Conservation (phyloP, 2,329 filamentous ascomycete genomes). For the Lachnellula hyalina region DNA sequence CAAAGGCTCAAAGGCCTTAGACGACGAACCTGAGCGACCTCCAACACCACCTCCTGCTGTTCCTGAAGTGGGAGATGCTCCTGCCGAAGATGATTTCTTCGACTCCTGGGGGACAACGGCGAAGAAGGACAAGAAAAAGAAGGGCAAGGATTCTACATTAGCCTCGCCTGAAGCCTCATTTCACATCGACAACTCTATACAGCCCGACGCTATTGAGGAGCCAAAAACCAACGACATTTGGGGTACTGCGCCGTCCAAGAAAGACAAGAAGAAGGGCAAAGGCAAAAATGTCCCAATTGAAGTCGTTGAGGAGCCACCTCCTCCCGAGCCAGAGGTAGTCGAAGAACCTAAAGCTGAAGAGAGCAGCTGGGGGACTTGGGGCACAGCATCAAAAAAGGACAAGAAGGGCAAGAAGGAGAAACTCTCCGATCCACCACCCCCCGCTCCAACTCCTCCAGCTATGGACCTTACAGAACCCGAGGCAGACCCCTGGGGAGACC, state of each 20-base stretch:
- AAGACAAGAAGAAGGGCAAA: constrained; percentile 48
- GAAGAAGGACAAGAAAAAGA: constrained; percentile 29
- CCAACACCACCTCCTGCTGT: constrained; percentile 29
- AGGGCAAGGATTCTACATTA: constrained; percentile 13
- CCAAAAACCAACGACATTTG: constrained; percentile 39
- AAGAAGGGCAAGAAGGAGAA: constrained; percentile 37
- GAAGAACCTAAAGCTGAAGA: constrained; percentile 41
- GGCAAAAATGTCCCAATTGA: constrained; percentile 45
- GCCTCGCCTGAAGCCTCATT: constrained; percentile 20
- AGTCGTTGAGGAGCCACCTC: constrained; percentile 41
- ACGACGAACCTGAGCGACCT: constrained; percentile 31
- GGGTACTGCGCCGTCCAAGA: constrained; percentile 22
- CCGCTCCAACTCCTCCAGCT: constrained; percentile 43
- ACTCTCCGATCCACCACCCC: constrained; percentile 40
- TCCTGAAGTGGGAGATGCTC: constrained; percentile 26
- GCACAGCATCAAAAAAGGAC: constrained; percentile 40
- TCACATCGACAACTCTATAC: constrained; percentile 30
- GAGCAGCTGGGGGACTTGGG: constrained; percentile 39
- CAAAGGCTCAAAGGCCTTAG: constrained; percentile 26
- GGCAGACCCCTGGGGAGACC: constrained; percentile 32
- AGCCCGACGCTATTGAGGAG: constrained; percentile 45
- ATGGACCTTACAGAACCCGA: constrained; percentile 42
- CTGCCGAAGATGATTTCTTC: constrained; percentile 25
- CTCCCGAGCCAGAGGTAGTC: constrained; percentile 37
- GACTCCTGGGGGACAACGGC: constrained; percentile 26